Base-by-base conservation (phyloP, 495 filamentous ascomycete genomes). In the Talaromyces stipitatus region DNA sequence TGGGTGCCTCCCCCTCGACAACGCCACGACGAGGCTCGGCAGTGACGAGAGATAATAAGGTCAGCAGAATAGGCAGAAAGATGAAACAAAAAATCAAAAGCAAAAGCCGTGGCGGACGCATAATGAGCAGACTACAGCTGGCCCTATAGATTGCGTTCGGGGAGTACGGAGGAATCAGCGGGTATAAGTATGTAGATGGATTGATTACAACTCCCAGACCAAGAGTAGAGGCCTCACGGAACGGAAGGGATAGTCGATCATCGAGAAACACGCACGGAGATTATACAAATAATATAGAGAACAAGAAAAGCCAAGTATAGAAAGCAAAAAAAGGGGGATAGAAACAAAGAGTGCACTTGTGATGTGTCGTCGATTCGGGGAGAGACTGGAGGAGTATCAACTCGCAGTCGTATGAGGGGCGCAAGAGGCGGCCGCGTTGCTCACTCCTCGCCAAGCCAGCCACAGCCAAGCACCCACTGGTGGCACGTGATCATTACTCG, bases 31-130 rank as follows among this genome's bases (percentile, higher is more conserved):
- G 62, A 54, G 70, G 61, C 50, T 69, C 63, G 62, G 67, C 27
- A 64, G 54, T 41, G 70, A 72, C 51, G 73, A 75, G 55, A 78
- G 75, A 82, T 56, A 75, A 75, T 61, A 78, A 74, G 54, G 75
- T 83, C 32, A 78, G 65, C 51, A 80, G 65, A 43, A 78, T 78
- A 23, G 79, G 78, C 54, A 81, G 65, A 54, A 79, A 79, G 63
- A 85, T 67, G 51, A 83, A 69, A 58, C 76, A 79, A 55, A 82
- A 74, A 45, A 82, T 62, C 24, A 81, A 66, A 27, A 82, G 57
- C 28, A 83, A 66, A 18, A 82, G 63, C 52, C 78, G 77, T 68
- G 78, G 79, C 26, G 79, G 74, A 65, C 80, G 79, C 82, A 85
- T 85, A 47, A 65, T 73, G 64, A 47, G 32, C 30, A 29, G 52